Evolutionary conservation across 495 filamentous ascomycete genomes (phyloP).

Genomic region (Antarctomyces pellizariae): DNA sequence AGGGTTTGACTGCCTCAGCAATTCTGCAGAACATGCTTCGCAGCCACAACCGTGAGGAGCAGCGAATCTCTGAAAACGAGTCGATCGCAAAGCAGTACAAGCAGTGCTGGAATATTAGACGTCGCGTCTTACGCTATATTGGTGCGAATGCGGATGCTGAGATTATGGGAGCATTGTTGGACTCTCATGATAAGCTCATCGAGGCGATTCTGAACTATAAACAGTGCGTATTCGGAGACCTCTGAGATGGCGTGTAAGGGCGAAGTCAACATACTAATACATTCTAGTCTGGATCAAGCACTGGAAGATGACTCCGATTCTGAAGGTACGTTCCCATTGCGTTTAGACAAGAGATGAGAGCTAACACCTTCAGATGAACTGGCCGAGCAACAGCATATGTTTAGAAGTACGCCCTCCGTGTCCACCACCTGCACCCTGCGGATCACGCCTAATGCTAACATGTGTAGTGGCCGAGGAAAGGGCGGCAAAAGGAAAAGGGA

Average conservation of each 20-base stretch:
- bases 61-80: conserved; percentile 67
- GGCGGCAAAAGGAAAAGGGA: conserved; percentile 24
- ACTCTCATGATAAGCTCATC: conserved; percentile 69
- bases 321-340: no score
- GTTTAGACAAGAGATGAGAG: conserved; percentile 19
- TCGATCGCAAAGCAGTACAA: conserved; percentile 61
- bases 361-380: conserved; percentile 29
- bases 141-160: conserved; percentile 6
- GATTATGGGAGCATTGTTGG: conserved; percentile 44
- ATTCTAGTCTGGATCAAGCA: conserved; percentile 85
- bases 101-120: conserved; percentile 58
- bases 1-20: conserved; percentile 66
- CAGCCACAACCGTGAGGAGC: conserved; percentile 71
- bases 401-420: conserved; percentile 21
- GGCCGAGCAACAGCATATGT: conserved; percentile 28
- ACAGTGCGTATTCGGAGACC: no score
- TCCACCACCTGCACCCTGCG: neutral
- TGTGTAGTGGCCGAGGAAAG: conserved; percentile 22
- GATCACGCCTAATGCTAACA: conserved; percentile 7
- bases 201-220: conserved; percentile 88
- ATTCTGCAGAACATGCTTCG: conserved; percentile 79
- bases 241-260: no score
- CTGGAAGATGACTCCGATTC: conserved; percentile 94
- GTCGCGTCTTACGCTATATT: conserved; percentile 68
- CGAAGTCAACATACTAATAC: no score